Evolutionary conservation across 371 early-diverging fungal genomes (phyloP).

Genomic region (Mortierella sp.): DNA sequence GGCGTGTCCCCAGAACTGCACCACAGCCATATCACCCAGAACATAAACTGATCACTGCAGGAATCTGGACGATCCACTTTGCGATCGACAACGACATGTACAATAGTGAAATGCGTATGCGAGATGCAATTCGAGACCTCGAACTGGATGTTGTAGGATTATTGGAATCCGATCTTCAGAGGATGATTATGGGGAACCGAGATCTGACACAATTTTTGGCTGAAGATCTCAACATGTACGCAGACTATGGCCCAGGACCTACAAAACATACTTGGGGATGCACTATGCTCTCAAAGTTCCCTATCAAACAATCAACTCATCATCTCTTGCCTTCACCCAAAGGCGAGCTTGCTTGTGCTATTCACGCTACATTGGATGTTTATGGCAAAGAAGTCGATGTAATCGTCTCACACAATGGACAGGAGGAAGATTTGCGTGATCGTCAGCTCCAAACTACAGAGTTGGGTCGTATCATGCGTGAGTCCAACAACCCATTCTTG

Average conservation of each 20-base stretch:
- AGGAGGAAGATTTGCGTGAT: constrained; percentile 83
- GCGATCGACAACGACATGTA: constrained; percentile 89
- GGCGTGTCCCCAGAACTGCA: constrained; percentile 42
- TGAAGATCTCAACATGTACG: constrained; percentile 82
- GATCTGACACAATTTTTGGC: constrained; percentile 86
- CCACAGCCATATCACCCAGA: constrained; percentile 76
- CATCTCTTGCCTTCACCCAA: constrained; percentile 85
- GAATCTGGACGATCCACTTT: constrained; percentile 92
- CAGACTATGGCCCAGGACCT: constrained; percentile 88
- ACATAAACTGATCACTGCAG: constrained; percentile 79
- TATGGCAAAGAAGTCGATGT: constrained; percentile 86
- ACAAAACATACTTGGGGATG: constrained; percentile 93
- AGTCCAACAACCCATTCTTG: constrained; percentile 79
- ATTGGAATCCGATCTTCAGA: constrained; percentile 83
- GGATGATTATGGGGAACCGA: constrained; percentile 90
- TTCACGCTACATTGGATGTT: constrained; percentile 88
- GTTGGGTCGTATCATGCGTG: constrained; percentile 82
- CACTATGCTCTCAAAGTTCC: constrained; percentile 87
- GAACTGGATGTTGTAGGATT: constrained; percentile 87
- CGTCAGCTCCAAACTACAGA: constrained; percentile 84
- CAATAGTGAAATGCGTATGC: constrained; percentile 81
- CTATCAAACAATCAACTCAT: constrained; percentile 78
- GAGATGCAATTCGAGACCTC: constrained; percentile 80
- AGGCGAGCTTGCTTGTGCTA: constrained; percentile 89
- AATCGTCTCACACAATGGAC: constrained; percentile 89